These are phyloP conservation scores for Tricholoma flavovirens DNA, from an alignment of 768 basidiomycete genomes.

Conservation along the genomic window DNA sequence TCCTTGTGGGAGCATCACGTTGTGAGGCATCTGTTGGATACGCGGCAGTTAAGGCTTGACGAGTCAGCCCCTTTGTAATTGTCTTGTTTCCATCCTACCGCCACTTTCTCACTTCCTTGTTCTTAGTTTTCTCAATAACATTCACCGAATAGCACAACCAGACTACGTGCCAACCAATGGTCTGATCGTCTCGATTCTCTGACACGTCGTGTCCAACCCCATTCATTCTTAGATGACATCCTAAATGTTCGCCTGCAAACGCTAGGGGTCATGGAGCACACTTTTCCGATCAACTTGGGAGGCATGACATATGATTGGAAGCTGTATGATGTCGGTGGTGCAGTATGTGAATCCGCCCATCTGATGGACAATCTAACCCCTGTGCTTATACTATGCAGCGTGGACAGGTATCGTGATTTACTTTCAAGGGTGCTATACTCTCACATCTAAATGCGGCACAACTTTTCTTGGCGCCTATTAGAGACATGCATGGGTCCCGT, in stretches of 20 bases:
- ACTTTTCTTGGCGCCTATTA: conserved; percentile 21
- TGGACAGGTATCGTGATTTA: conserved; percentile 42
- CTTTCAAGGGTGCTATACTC: neutral
- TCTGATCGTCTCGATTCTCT: conserved; percentile 20
- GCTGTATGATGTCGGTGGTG: conserved; percentile 80
- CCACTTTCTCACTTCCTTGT: neutral
- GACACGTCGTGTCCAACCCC: neutral
- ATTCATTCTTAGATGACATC: conserved; percentile 52
- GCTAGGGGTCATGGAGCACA: conserved; percentile 71
- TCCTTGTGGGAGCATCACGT: conserved; percentile 68
- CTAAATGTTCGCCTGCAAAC: conserved; percentile 78
- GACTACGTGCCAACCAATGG: conserved; percentile 72
- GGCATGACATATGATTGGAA: conserved; percentile 68
- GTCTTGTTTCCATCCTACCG: conserved; percentile 3
- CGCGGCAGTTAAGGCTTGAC: conserved; percentile 59
- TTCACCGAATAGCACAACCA: conserved; percentile 58
- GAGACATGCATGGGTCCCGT: conserved; percentile 80
- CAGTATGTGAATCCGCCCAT: conserved; percentile 39
- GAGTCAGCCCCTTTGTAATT: conserved; percentile 75
- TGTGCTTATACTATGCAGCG: conserved; percentile 31
- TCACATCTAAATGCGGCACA: conserved; percentile 8
- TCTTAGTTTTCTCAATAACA: conserved; percentile 60
- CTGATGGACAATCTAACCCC: neutral
- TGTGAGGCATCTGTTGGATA: conserved; percentile 50
- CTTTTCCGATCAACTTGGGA: conserved; percentile 60